Percentiles rank a stretch among this genome's conserved stretches.
These are phyloP conservation scores for Raddia guianensis DNA, from an alignment of 176 grass and related monocot genomes.

Conservation along the genomic window DNA sequence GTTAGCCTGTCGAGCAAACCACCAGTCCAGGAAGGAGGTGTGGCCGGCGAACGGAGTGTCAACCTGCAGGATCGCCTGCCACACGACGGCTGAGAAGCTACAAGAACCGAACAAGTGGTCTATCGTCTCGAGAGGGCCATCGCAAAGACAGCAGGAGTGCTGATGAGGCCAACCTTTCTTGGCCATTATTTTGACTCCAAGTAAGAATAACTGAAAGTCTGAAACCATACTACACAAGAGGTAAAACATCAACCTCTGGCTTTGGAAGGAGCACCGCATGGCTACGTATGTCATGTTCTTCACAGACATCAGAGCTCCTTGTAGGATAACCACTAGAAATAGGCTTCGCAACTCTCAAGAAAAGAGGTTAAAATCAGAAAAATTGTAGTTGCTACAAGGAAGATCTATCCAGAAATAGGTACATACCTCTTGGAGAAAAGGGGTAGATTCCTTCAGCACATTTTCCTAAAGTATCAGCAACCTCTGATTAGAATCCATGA, in stretches of 20 bases:
- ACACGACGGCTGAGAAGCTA: too few relatives aligned
- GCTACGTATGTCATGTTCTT: slow-evolving; percentile 10
- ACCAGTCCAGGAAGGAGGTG: too few relatives aligned
- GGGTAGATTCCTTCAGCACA: slow-evolving; percentile 18
- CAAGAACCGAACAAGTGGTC: too few relatives aligned
- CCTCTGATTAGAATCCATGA: slow-evolving; percentile 15
- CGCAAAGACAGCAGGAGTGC: too few relatives aligned
- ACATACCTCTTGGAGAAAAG: slow-evolving; percentile 53
- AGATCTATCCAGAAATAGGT: slow-evolving; percentile 5
- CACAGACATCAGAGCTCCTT: slow-evolving; percentile 33
- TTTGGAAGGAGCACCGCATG: slow-evolving; percentile 22
- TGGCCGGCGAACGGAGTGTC: too few relatives aligned
- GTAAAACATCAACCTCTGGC: slow-evolving; percentile 49
- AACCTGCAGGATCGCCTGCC: too few relatives aligned
- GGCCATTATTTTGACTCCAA: background rate
- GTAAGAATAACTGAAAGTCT: background rate
- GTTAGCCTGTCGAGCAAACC: too few relatives aligned
- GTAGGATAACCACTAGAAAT: slow-evolving; percentile 44
- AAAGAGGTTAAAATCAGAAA: slow-evolving; percentile 31
- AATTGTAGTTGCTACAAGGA: background rate
- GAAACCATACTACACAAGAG: background rate
- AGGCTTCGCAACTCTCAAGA: slow-evolving; percentile 42
- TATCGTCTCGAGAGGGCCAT: too few relatives aligned
- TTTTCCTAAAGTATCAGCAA: slow-evolving; percentile 36
- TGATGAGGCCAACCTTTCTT: too few relatives aligned